A percentile compares a stretch with the other conserved stretches of the same genome.
Conservation (phyloP, 495 filamentous ascomycete genomes). For the Aspergillus bertholletiae region DNA sequence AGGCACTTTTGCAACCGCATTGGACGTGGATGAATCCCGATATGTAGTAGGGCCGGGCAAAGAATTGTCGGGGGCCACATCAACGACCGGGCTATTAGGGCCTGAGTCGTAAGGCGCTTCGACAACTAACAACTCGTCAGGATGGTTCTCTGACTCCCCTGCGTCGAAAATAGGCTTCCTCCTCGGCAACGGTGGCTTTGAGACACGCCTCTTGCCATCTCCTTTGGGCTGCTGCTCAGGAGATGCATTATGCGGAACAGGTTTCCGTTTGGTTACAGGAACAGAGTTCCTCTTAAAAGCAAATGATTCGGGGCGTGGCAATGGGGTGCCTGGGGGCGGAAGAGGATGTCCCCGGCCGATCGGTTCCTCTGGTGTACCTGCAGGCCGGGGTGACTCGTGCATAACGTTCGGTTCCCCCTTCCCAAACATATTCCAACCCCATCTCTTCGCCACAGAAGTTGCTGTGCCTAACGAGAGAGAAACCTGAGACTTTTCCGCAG, state of each 20-base stretch:
- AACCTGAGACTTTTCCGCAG: conserved; percentile 30
- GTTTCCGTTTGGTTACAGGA: conserved; percentile 59
- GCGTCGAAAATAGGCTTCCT: conserved; percentile 34
- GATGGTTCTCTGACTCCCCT: conserved; percentile 10
- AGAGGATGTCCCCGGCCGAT: conserved; percentile 65
- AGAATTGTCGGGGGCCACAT: conserved; percentile 18
- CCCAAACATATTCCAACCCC: conserved; percentile 71
- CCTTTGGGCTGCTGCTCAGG: conserved; percentile 24
- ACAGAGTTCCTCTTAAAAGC: conserved; percentile 53
- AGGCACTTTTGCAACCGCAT: neutral
- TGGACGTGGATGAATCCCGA: neutral
- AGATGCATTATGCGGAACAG: conserved; percentile 42
- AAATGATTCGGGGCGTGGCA: conserved; percentile 71
- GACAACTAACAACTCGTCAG: conserved; percentile 48
- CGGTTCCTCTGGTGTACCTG: conserved; percentile 58
- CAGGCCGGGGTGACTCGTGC: conserved; percentile 35
- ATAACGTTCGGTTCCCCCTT: conserved; percentile 40
- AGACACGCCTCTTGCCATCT: conserved; percentile 21
- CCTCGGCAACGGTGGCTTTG: conserved; percentile 30
- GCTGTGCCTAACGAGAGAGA: conserved; percentile 64
- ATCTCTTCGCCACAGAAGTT: conserved; percentile 77
- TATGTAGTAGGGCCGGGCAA: neutral
- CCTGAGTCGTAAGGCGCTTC: conserved; percentile 49
- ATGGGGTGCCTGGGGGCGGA: conserved; percentile 53
- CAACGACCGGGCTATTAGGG: conserved; percentile 45